A percentile compares a stretch with the other conserved stretches of the same genome.
These are phyloP conservation scores for Pisolithus albus DNA, from an alignment of 768 basidiomycete genomes.

Conservation along the genomic window DNA sequence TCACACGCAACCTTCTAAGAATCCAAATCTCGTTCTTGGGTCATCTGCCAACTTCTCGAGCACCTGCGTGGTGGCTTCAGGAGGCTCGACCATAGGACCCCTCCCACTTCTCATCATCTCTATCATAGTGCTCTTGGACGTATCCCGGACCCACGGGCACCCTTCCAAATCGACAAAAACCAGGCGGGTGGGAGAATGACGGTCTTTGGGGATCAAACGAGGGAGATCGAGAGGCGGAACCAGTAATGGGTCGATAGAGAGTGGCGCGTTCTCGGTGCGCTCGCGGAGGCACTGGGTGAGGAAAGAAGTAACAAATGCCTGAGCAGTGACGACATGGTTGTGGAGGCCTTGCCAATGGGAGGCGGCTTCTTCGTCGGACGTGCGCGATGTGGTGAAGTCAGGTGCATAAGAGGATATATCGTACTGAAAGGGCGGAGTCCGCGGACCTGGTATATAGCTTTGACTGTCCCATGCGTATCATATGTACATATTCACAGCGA, in stretches of 20 bases:
- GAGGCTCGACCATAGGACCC: conserved; percentile 33
- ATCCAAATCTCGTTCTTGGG: conserved; percentile 74
- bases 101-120: neutral
- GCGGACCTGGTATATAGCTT: conserved; percentile 42
- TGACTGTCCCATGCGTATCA: conserved; percentile 42
- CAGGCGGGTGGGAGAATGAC: conserved; percentile 56
- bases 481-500: conserved; percentile 84
- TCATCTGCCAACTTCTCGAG: conserved; percentile 57
- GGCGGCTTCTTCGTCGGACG: conserved; percentile 67
- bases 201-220: conserved; percentile 60
- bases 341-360: conserved; percentile 83
- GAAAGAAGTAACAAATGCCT: conserved; percentile 76
- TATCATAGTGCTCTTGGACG: conserved; percentile 21
- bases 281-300: conserved; percentile 67
- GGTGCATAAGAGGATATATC: too few relatives aligned
- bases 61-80: conserved; percentile 35
- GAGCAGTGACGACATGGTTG: conserved; percentile 49
- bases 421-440: neutral
- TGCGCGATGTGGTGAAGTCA: conserved; percentile 8
- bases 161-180: conserved; percentile 76
- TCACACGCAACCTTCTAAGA: conserved; percentile 65
- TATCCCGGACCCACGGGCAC: conserved; percentile 67
- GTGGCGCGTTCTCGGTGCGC: conserved; percentile 54
- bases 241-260: conserved; percentile 17
- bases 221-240: conserved; percentile 39